A percentile compares a stretch with the other conserved stretches of the same genome.
phyloP scores from a whole-genome alignment of 2,329 filamentous ascomycete species.

The Rhytidhysteron rufulum region DNA sequence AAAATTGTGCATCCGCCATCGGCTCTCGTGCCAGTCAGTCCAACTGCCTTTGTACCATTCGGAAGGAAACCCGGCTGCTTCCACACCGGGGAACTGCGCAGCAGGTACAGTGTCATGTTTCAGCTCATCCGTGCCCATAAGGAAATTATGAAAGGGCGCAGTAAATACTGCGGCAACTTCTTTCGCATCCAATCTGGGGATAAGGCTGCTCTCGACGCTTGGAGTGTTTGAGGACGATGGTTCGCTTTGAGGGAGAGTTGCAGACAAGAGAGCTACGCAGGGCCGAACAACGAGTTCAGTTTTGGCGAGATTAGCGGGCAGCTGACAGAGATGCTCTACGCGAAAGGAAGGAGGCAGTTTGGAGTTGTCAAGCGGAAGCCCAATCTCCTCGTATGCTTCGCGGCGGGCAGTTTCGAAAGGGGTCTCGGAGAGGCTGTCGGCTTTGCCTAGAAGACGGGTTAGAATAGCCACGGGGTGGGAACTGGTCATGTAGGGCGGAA shows the following conservation, averaged over 20 bases:
- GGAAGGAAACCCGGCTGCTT: slow-evolving; percentile 40
- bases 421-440: slow-evolving; percentile 53
- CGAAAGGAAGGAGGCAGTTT: slow-evolving; percentile 72
- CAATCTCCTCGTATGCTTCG: slow-evolving; percentile 92
- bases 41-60: slow-evolving; percentile 84
- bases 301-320: slow-evolving; percentile 58
- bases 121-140: slow-evolving; percentile 58
- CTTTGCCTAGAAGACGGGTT: slow-evolving; percentile 42
- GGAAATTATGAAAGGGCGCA: slow-evolving; percentile 80
- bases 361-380: slow-evolving; percentile 68
- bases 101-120: slow-evolving; percentile 29
- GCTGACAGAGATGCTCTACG: slow-evolving; percentile 81
- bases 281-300: slow-evolving; percentile 49
- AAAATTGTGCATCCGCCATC: slow-evolving; percentile 91
- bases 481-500: slow-evolving; percentile 16
- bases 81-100: slow-evolving; percentile 9
- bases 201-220: slow-evolving; percentile 60
- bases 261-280: slow-evolving; percentile 59
- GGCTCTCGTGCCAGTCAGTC: slow-evolving; percentile 71
- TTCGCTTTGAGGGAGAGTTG: slow-evolving; percentile 3
- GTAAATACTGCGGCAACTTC: slow-evolving; percentile 95
- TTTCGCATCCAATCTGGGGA: slow-evolving; percentile 77
- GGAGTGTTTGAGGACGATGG: slow-evolving; percentile 27
- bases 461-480: not conserved
- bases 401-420: slow-evolving; percentile 78